phyloP scores from a whole-genome alignment of 2,329 filamentous ascomycete genomes.

The Ophiostoma sp. region DNA sequence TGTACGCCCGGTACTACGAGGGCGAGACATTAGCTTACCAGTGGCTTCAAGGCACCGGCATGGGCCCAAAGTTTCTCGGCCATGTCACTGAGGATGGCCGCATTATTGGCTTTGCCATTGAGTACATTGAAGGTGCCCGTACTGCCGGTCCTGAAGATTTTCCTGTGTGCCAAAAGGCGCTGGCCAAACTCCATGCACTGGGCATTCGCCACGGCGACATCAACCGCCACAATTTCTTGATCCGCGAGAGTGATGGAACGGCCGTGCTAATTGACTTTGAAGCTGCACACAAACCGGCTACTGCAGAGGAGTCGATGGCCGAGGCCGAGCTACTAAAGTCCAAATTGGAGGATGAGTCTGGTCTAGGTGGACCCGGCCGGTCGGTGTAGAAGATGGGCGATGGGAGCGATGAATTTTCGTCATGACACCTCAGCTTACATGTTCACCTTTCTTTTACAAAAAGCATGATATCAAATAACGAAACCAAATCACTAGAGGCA shows the following conservation, averaged over 20 bases:
- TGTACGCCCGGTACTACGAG: slow-evolving; percentile 25
- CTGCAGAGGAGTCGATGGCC: not conserved
- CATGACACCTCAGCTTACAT: too few relatives aligned
- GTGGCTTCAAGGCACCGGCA: slow-evolving; percentile 31
- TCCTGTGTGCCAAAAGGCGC: slow-evolving; percentile 32
- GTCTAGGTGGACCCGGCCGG: not conserved
- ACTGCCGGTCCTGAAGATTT: slow-evolving; percentile 36
- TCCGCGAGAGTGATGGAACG: slow-evolving; percentile 29
- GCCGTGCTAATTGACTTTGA: slow-evolving; percentile 40
- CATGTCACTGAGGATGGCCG: slow-evolving; percentile 37
- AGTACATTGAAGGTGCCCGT: slow-evolving; percentile 34
- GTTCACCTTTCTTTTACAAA: too few relatives aligned
- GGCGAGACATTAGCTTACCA: slow-evolving; percentile 33
- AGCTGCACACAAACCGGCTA: not conserved
- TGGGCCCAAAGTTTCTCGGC: slow-evolving; percentile 34
- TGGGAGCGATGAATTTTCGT: too few relatives aligned
- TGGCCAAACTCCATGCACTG: slow-evolving; percentile 39
- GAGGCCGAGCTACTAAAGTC: not conserved
- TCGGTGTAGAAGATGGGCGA: too few relatives aligned
- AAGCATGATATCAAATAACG: too few relatives aligned
- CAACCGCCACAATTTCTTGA: slow-evolving; percentile 42
- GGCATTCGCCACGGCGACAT: slow-evolving; percentile 42
- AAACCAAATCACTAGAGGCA: too few relatives aligned
- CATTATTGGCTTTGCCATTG: slow-evolving; percentile 39
- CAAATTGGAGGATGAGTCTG: not conserved